phyloP scores from a whole-genome alignment of 345 rosid genomes.

The Lepidium aucheri region DNA sequence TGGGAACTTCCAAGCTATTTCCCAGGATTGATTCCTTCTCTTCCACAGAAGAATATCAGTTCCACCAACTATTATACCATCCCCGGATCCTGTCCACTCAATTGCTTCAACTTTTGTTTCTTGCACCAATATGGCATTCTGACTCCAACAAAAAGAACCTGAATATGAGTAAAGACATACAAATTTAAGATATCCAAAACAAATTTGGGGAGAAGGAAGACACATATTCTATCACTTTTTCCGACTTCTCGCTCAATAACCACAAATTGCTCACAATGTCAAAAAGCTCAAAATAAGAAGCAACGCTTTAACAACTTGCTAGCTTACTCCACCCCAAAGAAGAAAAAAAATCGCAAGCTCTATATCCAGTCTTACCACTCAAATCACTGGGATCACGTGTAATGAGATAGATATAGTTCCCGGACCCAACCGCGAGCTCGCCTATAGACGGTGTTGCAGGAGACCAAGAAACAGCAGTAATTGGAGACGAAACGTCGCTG shows the following conservation, averaged over 20 bases:
- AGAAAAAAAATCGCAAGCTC: background rate
- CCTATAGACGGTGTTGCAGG: conserved; percentile 62
- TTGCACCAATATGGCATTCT: conserved; percentile 73
- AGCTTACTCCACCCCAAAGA: background rate
- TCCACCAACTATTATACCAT: conserved; percentile 79
- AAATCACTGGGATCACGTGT: conserved; percentile 36
- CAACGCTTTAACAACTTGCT: background rate
- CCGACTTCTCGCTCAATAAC: background rate
- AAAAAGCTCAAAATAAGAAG: background rate
- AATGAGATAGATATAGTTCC: conserved; percentile 42
- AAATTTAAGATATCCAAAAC: conserved; percentile 34
- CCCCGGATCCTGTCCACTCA: conserved; percentile 81
- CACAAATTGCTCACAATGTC: background rate
- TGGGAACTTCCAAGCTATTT: conserved; percentile 70
- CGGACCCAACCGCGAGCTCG: conserved; percentile 74
- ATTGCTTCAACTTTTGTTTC: conserved; percentile 67
- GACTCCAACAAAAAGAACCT: conserved; percentile 99
- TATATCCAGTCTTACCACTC: conserved; percentile 35
- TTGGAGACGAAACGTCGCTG: conserved; percentile 32
- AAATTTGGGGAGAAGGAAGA: background rate
- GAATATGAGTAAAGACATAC: conserved; percentile 53
- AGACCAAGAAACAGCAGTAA: conserved; percentile 74
- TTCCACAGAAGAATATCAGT: conserved; percentile 71
- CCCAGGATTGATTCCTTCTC: conserved; percentile 65
- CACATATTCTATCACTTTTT: conserved; percentile 1